Base-by-base conservation (phyloP, 1,284 basidiomycete species). In the Ceratobasidium sp. region DNA sequence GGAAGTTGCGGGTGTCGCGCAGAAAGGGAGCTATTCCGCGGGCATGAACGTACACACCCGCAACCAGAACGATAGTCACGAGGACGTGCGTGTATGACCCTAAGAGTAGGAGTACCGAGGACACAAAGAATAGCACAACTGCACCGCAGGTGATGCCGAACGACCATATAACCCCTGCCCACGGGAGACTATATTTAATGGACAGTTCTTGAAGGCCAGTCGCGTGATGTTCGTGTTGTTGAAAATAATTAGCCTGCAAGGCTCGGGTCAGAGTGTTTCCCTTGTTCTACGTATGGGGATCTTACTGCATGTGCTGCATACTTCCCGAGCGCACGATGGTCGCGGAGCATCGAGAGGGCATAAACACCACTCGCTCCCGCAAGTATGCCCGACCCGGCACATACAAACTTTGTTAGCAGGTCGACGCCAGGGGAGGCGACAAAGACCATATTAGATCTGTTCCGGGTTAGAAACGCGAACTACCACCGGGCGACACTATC, bases 141-240 rank as follows among this genome's bases (percentile, higher is more conserved):
- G 60, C 60, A 12, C 54, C 41, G 30, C 60, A 64, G 23, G 71
- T 75, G n/a, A 54, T 20, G 8, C 59, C 71, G 33, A 75, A 75
- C 30, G 71, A 75, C 71, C 71, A 75, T 27, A 75, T 65, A 3
- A 75, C 71, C 5, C 71, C 71, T 16, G 71, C 71, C 71, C 71
- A 75, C 1, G 71, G 71, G 16, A 65, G 18, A 55, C 71, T 75
- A n/a, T 75, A 75, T 30, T 44, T 64, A 35, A 75, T 44, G 3
- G 71, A 75, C n/a, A 75, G 38, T 4, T 64, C 60, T 54, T 75
- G 71, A 12, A 75, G 48, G 18, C 71, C 71, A 23, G 46, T 65
- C 1, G 27, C 27, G 33, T 64, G 71, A 8, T 35, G 35, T 55
- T 73, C 70, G 35, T 73, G 60, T 1, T 33, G 41, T 73, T 73